Evolutionary conservation across 2,329 filamentous ascomycete genomes (phyloP).

Genomic region (Plectosphaerella plurivora): DNA sequence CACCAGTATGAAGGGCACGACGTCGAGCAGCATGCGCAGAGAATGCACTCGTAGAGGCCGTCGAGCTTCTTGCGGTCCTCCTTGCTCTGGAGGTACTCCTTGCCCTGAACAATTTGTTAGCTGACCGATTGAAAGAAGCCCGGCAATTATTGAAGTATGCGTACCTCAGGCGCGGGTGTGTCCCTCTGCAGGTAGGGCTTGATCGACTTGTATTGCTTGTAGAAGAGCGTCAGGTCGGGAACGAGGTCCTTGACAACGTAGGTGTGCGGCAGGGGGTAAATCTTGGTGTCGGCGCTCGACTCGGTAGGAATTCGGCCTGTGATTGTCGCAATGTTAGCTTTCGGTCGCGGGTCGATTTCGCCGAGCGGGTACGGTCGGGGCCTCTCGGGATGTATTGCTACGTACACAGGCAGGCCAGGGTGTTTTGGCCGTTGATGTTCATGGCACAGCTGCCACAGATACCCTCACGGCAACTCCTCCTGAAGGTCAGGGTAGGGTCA

Average conservation of each 20-base stretch:
- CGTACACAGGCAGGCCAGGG: slow-evolving; percentile 93
- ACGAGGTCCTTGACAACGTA: slow-evolving; percentile 99
- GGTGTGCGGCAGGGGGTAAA: slow-evolving; percentile 97
- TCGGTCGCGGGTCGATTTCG: neutral
- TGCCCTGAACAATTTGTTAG: slow-evolving; percentile 55
- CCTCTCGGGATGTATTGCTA: slow-evolving; percentile 17
- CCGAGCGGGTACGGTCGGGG: neutral
- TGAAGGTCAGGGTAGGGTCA: slow-evolving; percentile 93
- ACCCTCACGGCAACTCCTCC: slow-evolving; percentile 92
- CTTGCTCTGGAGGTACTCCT: slow-evolving; percentile 86
- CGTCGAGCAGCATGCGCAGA: slow-evolving; percentile 98
- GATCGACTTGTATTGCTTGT: slow-evolving; percentile 99
- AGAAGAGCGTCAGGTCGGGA: slow-evolving; percentile 95
- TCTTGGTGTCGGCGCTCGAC: slow-evolving; percentile 74
- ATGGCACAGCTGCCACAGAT: slow-evolving; percentile 99
- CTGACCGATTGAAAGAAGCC: neutral
- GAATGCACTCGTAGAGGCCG: slow-evolving; percentile 97
- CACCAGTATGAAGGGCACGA: slow-evolving; percentile 99
- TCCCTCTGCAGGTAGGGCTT: slow-evolving; percentile 96
- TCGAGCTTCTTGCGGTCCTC: slow-evolving; percentile 95
- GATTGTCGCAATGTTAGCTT: slow-evolving; percentile 19
- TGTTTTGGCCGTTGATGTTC: slow-evolving; percentile 99
- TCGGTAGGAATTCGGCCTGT: slow-evolving; percentile 91
- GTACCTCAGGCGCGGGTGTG: slow-evolving; percentile 76
- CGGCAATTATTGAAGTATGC: slow-evolving; percentile 24